Base-by-base conservation (phyloP, 495 filamentous ascomycete genomes). In the Ramalina peruviana region DNA sequence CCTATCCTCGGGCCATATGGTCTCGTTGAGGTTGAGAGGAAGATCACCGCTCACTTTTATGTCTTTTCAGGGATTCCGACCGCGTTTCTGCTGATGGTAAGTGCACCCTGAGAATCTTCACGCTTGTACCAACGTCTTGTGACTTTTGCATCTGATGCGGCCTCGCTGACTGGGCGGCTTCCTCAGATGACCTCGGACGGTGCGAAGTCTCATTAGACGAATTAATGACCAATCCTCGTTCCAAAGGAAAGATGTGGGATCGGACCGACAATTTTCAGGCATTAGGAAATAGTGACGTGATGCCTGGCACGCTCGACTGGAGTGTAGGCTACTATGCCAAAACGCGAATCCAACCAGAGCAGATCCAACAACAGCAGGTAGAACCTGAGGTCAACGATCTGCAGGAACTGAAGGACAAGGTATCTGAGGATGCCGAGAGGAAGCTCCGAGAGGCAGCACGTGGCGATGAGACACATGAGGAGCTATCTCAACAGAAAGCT, bases 261-360 rank as follows among this genome's bases (percentile, higher is more conserved):
- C 66, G 82, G 6, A 63, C 65, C 30, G 83, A 87, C 61, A 64
- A 72, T 12, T 73, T 86, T 40, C 64, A 62, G 38, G 79, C 77
- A 13, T 63, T 80, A 12, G 75, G 81, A 36, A 65, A 70, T 0
- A 73, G 73, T n/a, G 73, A 85, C 54, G 61, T 65, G 6, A 82
- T 85, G 79, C 83, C 83, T 0, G 83, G 83, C 0, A 74, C 71
- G n/a, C 60, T 87, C 10, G 61, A 67, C 13, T 87, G 82, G 83
- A 78, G 72, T 20, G 77, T 86, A 7, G 81, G 82, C 3, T 87
- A 83, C 56, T 84, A 78, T 51, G 66, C 75, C 20, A 87, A 86
- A 55, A 69, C 69, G 6, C 65, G 71, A 49, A 78, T 82, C 36
- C 73, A 70, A 47, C 58, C 68, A 20, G 68, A 66, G 46, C 73